Evolutionary conservation across 2,329 filamentous ascomycete species (phyloP), one percentile per base, ranked within the genome.

Genomic region (Nectriaceae sp.): DNA sequence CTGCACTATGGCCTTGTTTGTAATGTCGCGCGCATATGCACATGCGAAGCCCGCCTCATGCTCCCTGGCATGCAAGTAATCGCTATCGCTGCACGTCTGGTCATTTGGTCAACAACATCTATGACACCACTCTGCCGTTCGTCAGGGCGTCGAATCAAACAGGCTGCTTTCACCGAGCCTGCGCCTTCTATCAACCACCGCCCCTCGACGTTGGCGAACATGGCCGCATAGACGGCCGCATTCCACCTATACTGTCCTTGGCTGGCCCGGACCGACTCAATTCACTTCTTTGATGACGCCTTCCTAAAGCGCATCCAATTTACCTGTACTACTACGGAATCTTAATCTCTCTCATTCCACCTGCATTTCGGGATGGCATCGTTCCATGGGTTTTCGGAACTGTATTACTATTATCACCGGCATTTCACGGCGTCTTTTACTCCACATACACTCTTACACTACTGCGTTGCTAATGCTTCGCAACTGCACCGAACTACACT

Each of bases 371-470:
- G 56, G 54, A 52, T 55, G 59, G 53, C 44, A 42, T 44, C 21
- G 47, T 54, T 49, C 52, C 49, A 48, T 44, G 39, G 46, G 44
- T 58, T 40, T 53, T 42, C 53, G 59, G 61, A 55, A 60, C 49
- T 64, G 61, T 64, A 63, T 53, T 53, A 60, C 39, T 63, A 63
- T 57, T 53, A 53, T 61, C 58, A 61, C 61, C 18, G 18, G n/a
- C n/a, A 36, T 57, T 52, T 52, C 50, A 60, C 55, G 61, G 53
- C 59, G 61, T 59, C 57, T 62, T 50, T 46, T 18, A 18, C 33
- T 11, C 26, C 47, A 59, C 53, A 52, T 57, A 56, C 53, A 54
- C 53, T 52, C 43, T 56, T 50, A 44, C 50, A 43, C 38, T 50
- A 44, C 45, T 52, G 49, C 49, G 42, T 46, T 39, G 42, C 44